Conservation (phyloP, 495 filamentous ascomycete genomes). For the Pyronema domesticum region DNA sequence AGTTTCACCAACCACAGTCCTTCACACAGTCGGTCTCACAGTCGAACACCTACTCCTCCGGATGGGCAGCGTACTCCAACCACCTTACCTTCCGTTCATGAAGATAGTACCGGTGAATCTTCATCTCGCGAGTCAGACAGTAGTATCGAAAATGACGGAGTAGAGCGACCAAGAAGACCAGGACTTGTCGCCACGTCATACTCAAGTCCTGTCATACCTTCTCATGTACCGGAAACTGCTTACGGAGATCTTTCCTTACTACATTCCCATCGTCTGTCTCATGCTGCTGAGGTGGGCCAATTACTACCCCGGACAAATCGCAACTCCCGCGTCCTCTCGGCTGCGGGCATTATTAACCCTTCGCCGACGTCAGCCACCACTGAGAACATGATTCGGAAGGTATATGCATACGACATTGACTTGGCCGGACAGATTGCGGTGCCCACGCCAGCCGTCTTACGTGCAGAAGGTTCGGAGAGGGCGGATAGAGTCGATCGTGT, state of each 20-base stretch:
- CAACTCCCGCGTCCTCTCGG: not conserved
- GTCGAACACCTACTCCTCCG: slow-evolving; percentile 20
- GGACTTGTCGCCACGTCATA: not conserved
- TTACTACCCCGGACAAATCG: slow-evolving; percentile 14
- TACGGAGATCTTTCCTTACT: slow-evolving; percentile 22
- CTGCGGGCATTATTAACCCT: not conserved
- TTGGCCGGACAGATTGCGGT: slow-evolving; percentile 2
- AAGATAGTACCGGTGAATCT: slow-evolving; percentile 10
- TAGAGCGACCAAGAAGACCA: not conserved
- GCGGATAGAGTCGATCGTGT: not conserved
- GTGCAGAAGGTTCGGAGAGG: not conserved
- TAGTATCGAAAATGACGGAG: slow-evolving; percentile 1
- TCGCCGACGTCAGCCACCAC: slow-evolving; percentile 2
- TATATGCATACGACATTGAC: slow-evolving; percentile 19
- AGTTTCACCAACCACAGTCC: not conserved
- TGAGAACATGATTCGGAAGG: slow-evolving; percentile 5
- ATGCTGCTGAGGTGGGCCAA: slow-evolving; percentile 24
- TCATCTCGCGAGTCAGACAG: slow-evolving; percentile 19
- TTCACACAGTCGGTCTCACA: slow-evolving; percentile 2
- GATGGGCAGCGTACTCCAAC: slow-evolving; percentile 16
- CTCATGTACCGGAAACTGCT: slow-evolving; percentile 7
- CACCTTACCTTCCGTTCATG: slow-evolving; percentile 15
- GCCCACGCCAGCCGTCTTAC: not conserved
- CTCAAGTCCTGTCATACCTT: not conserved
- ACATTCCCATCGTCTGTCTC: slow-evolving; percentile 21